A percentile compares a stretch with the other conserved stretches of the same genome.
Evolutionary conservation across 768 basidiomycete genomes (phyloP).

Genomic region (Lactarius indigo): DNA sequence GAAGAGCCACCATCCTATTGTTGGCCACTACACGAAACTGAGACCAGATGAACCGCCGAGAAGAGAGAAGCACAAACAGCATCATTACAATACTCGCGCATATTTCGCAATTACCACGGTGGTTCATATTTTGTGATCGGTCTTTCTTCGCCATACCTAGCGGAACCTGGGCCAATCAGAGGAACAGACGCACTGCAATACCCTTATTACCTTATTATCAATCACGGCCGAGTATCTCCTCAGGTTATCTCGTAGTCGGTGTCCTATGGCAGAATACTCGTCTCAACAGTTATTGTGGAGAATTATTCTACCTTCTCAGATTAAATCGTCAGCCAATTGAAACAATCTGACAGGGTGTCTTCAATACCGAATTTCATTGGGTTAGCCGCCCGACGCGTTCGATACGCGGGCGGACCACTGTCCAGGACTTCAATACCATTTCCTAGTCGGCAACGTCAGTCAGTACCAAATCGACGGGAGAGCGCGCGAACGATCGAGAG

Average conservation of each 20-base stretch:
- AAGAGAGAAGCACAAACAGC: no score
- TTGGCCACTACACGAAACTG: background rate
- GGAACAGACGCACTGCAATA: no score
- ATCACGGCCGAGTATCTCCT: background rate
- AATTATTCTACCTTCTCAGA: background rate
- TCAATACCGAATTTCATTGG: background rate
- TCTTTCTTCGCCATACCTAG: no score
- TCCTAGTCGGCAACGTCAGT: no score
- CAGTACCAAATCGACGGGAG: background rate
- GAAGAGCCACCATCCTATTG: background rate
- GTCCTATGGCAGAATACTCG: background rate
- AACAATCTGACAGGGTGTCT: background rate
- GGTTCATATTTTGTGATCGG: no score
- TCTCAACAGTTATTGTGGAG: background rate
- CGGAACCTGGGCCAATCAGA: no score
- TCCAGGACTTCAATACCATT: no score
- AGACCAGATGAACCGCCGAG: background rate
- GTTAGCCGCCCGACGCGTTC: background rate
- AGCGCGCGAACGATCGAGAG: background rate
- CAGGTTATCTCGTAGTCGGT: background rate
- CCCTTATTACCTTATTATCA: no score
- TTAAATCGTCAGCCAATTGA: background rate
- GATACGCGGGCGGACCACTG: background rate
- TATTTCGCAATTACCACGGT: background rate
- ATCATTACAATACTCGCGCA: background rate